A percentile compares a stretch with the other conserved stretches of the same genome.
Conservation (phyloP, 176 grass and related monocot species). For the Themeda triandra region DNA sequence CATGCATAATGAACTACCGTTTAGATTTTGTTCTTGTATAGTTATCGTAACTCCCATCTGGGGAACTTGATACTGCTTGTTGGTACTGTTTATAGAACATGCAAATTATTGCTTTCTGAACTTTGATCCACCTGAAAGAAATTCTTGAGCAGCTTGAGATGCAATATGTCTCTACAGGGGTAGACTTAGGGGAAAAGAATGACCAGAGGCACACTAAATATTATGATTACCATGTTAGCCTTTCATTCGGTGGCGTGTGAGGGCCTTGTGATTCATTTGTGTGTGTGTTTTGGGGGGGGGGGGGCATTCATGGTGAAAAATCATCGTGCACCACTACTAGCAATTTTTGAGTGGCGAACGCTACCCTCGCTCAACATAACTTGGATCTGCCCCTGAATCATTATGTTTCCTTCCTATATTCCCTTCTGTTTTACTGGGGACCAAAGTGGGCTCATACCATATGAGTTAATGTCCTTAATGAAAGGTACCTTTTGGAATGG, state of each 20-base stretch:
- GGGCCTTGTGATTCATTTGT: neutral
- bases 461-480: slow-evolving; percentile 20
- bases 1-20: neutral
- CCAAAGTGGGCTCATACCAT: slow-evolving; percentile 8
- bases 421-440: slow-evolving; percentile 11
- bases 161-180: neutral
- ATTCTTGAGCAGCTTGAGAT: neutral
- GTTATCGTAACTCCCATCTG: neutral
- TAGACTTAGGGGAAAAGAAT: neutral
- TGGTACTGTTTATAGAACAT: slow-evolving; percentile 8
- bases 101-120: slow-evolving; percentile 16
- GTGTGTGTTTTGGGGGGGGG: too few relatives aligned
- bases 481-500: neutral
- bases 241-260: neutral
- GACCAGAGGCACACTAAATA: neutral
- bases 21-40: neutral
- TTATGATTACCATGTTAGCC: neutral
- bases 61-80: neutral
- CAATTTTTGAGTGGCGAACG: neutral
- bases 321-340: neutral
- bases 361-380: neutral
- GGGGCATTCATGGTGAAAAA: neutral
- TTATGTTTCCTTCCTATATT: neutral
- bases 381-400: neutral
- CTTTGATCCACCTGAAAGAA: neutral